phyloP scores from a whole-genome alignment of 2,329 filamentous ascomycete species.

The Aspergillus spinulosporus region DNA sequence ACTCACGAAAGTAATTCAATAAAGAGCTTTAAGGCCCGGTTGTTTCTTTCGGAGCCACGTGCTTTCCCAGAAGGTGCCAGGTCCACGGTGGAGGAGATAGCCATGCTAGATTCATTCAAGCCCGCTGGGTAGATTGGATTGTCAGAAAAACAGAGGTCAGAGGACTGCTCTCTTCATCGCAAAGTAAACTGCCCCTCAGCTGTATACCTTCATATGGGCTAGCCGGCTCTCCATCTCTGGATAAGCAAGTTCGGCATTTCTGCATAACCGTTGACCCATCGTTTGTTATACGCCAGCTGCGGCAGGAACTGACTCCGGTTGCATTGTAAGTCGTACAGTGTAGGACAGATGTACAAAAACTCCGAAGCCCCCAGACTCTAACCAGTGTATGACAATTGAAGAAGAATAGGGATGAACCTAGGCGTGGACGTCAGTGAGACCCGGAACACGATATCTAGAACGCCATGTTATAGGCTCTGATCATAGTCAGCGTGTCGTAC shows the following conservation, averaged over 20 bases:
- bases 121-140: too few species aligned
- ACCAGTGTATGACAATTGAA: constrained; percentile 1
- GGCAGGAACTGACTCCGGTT: not conserved
- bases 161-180: too few species aligned
- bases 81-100: too few species aligned
- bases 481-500: not conserved
- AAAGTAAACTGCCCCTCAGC: too few species aligned
- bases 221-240: not conserved
- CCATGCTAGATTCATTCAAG: too few species aligned
- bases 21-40: too few species aligned
- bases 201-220: not conserved
- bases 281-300: not conserved
- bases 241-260: not conserved
- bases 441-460: not conserved
- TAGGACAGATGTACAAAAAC: constrained; percentile 17
- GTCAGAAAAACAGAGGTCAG: too few species aligned
- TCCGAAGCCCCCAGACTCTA: constrained; percentile 15
- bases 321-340: constrained; percentile 1
- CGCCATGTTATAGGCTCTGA: not conserved
- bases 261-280: not conserved
- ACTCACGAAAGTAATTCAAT: too few species aligned
- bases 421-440: not conserved
- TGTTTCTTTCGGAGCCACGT: too few species aligned
- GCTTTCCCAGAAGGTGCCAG: too few species aligned
- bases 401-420: not conserved